Base-by-base conservation (phyloP, 495 filamentous ascomycete genomes). In the Neurospora sp. region DNA sequence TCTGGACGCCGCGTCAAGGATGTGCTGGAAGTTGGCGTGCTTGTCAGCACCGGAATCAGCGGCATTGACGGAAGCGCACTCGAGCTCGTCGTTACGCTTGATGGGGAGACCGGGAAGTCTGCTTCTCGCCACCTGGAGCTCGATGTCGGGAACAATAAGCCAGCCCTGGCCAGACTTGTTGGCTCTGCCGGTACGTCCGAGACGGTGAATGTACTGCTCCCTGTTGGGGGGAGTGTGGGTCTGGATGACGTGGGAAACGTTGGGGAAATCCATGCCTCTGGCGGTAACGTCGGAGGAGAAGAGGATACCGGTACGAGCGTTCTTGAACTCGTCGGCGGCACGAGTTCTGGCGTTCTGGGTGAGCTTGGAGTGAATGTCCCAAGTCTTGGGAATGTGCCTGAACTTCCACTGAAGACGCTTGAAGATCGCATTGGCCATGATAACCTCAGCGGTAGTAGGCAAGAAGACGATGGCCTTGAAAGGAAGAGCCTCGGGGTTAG, bases 391-490 rank as follows among this genome's bases (percentile, higher is more conserved):
- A 72, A 76, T 70, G 72, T 44, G 73, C 66, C 75, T 76, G 75
- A 74, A 76, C 1, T 75, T n/a, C 39, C 72, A 73, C 48, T 39
- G 74, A 16, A 96, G 81, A 62, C 85, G 82, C 23, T 80, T 79
- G 82, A 98, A 91, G 38, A 89, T 85, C 23, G 84, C 79, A 42
- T 84, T 79, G 23, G 89, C 88, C n/a, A 94, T 82, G 39, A 85
- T 80, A 41, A 94, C 91, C 73, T 91, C 86, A 35, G 88, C 87
- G 0, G 94, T 97, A 35, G 90, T 91, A 73, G 91, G 91, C 80
- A 93, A 92, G 84, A 96, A 99, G 54, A 97, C 84, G 73, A 99
- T 96, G 35, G 93, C 93, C 84, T 98, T 99, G 87, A 98, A 97
- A 1, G 94, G 94, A 10, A 81, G 81, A 40, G 76, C 80, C 12